Percentiles rank a stretch among this genome's conserved stretches.
These are phyloP conservation scores for Alloascoidea hylecoeti DNA, from an alignment of 805 yeast species.

Conservation along the genomic window DNA sequence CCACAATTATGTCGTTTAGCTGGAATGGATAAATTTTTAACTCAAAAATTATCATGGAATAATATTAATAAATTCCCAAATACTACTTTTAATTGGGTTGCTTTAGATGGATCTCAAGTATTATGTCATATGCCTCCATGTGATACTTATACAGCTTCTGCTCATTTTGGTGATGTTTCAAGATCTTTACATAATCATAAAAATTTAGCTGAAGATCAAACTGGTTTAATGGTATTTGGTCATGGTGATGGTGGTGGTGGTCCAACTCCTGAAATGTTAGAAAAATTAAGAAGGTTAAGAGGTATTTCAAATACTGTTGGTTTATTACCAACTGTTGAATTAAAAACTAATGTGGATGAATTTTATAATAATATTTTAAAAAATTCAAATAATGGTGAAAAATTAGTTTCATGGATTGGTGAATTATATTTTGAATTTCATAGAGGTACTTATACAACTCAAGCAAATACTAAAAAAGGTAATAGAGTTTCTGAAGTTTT, in stretches of 20 bases:
- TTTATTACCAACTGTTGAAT: constrained; percentile 64
- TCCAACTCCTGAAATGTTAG: constrained; percentile 87
- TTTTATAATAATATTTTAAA: constrained; percentile 57
- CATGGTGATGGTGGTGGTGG: constrained; percentile 99
- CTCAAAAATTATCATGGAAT: constrained; percentile 95
- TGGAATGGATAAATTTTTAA: constrained; percentile 71
- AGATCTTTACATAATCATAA: constrained; percentile 74
- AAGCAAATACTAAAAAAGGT: constrained; percentile 69
- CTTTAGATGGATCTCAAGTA: constrained; percentile 87
- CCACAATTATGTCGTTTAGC: constrained; percentile 89
- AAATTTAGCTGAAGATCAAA: constrained; percentile 66
- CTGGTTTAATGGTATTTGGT: constrained; percentile 75
- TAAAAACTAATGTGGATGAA: constrained; percentile 69
- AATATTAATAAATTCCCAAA: constrained; percentile 86
- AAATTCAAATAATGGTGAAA: constrained; percentile 48
- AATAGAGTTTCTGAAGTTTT: constrained; percentile 67
- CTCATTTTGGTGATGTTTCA: constrained; percentile 85
- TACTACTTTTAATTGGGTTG: constrained; percentile 89
- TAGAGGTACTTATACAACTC: constrained; percentile 94
- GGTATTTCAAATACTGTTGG: constrained; percentile 77
- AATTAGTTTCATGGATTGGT: constrained; percentile 81
- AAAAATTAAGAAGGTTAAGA: constrained; percentile 81
- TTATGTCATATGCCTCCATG: constrained; percentile 97
- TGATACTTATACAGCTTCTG: constrained; percentile 87
- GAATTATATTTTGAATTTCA: constrained; percentile 92